Conservation (phyloP, 331 rosid genomes). For the Quercus lobata region DNA sequence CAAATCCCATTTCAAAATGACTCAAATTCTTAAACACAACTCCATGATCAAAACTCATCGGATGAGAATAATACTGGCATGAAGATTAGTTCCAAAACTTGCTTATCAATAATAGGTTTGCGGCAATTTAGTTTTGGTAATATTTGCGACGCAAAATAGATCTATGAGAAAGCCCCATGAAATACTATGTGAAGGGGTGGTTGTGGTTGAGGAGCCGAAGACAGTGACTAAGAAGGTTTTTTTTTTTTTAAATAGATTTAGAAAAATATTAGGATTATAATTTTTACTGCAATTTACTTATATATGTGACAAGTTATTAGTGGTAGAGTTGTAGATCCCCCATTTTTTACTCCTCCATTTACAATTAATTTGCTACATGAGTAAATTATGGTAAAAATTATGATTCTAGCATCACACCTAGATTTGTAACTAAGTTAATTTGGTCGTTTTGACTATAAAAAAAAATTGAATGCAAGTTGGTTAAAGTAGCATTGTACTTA, state of each 20-base stretch:
- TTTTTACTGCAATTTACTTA: no score
- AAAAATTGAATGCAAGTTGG: no score
- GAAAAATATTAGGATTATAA: fast-evolving
- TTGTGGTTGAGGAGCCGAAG: no score
- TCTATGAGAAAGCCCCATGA: slow-evolving; percentile 14
- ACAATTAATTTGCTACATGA: fast-evolving
- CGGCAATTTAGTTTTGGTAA: slow-evolving; percentile 11
- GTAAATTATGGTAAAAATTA: no score
- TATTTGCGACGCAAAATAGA: slow-evolving; percentile 8
- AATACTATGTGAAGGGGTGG: slow-evolving; percentile 23
- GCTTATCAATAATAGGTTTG: slow-evolving; percentile 14
- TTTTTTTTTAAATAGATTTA: no score
- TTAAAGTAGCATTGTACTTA: no score
- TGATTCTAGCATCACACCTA: fast-evolving
- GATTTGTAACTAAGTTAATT: no score
- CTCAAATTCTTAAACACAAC: slow-evolving; percentile 12
- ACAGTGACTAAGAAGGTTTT: no score
- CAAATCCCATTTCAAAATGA: slow-evolving; percentile 1
- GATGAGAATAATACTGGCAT: slow-evolving; percentile 4
- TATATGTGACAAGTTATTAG: fast-evolving
- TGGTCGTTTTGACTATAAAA: no score
- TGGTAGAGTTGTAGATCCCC: fast-evolving
- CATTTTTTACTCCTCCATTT: fast-evolving
- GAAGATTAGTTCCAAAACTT: slow-evolving; percentile 7
- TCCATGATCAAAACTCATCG: slow-evolving; percentile 12